Percentiles rank a stretch among this genome's conserved stretches.
Evolutionary conservation across 2,329 filamentous ascomycete genomes (phyloP).

Genomic region (Cryphonectria naterciae): DNA sequence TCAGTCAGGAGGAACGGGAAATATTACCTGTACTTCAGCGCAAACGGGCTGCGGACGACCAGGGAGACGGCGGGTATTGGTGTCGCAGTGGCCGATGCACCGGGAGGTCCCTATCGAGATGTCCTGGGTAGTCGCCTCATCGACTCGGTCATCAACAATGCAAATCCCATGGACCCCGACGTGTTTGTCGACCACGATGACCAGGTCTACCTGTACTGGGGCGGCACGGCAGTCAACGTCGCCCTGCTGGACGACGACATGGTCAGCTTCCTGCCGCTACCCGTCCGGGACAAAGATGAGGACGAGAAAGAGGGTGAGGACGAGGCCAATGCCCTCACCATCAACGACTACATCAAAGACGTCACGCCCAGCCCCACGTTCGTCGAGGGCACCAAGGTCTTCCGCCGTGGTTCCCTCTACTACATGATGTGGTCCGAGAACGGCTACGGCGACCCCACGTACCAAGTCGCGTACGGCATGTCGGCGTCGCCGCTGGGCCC

Average conservation of each 20-base stretch:
- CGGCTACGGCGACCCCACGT: slow-evolving; percentile 25
- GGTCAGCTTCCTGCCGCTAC: slow-evolving; percentile 20
- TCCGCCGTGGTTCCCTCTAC: slow-evolving; percentile 17
- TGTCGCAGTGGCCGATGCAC: slow-evolving; percentile 41
- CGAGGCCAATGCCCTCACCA: neutral
- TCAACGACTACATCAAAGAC: slow-evolving; percentile 12
- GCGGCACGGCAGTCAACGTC: slow-evolving; percentile 19
- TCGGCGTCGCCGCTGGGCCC: slow-evolving; percentile 22
- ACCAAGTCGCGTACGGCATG: slow-evolving; percentile 24
- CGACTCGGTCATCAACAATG: slow-evolving; percentile 47
- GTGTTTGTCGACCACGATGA: slow-evolving; percentile 47
- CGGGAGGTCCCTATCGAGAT: slow-evolving; percentile 44
- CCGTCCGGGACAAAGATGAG: neutral
- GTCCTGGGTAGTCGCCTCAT: slow-evolving; percentile 46
- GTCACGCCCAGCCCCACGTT: slow-evolving; percentile 16
- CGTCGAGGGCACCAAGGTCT: slow-evolving; percentile 24
- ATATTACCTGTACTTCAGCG: slow-evolving; percentile 55
- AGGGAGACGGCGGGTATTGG: slow-evolving; percentile 45
- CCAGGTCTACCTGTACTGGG: slow-evolving; percentile 39
- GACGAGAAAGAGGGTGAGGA: neutral
- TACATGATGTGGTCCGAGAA: slow-evolving; percentile 30
- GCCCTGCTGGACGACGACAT: slow-evolving; percentile 22
- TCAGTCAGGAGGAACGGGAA: slow-evolving; percentile 44
- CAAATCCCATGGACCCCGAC: slow-evolving; percentile 51
- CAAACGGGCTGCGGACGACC: slow-evolving; percentile 49